A percentile compares a stretch with the other conserved stretches of the same genome.
Conservation (phyloP, 176 grass and related monocot species). For the Poa annua region DNA sequence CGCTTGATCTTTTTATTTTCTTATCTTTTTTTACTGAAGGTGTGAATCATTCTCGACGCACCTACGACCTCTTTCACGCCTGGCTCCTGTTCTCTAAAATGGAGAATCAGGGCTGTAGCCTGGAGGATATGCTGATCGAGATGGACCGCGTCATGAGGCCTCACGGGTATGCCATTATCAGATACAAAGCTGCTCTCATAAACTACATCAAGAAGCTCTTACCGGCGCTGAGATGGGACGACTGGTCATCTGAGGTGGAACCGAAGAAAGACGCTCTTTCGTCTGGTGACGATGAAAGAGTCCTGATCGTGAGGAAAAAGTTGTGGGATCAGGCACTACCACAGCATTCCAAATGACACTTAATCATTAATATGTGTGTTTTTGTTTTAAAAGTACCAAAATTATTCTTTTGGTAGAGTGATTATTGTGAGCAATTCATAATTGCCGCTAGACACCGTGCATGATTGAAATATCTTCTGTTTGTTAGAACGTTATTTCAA, state of each 20-base stretch:
- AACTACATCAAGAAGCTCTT: slow-evolving; percentile 66
- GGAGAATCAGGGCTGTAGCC: slow-evolving; percentile 63
- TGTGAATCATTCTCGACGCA: slow-evolving; percentile 81
- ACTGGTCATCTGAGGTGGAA: slow-evolving; percentile 66
- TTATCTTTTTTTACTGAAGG: slow-evolving; percentile 48
- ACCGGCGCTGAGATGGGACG: slow-evolving; percentile 62
- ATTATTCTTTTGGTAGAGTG: too few relatives aligned
- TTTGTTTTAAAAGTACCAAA: too few relatives aligned
- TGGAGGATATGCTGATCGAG: slow-evolving; percentile 81
- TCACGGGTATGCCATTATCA: slow-evolving; percentile 65
- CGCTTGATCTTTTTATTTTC: neutral
- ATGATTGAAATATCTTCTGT: too few relatives aligned
- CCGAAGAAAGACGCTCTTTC: slow-evolving; percentile 59
- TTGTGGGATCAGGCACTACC: slow-evolving; percentile 43
- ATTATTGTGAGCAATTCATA: too few relatives aligned
- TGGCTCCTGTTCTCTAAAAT: slow-evolving; percentile 64
- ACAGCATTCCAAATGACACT: too few relatives aligned
- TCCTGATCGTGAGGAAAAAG: slow-evolving; percentile 75
- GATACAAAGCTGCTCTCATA: slow-evolving; percentile 53
- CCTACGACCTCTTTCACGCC: slow-evolving; percentile 72
- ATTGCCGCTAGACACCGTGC: too few relatives aligned
- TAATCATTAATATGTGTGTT: too few relatives aligned
- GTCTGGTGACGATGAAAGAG: slow-evolving; percentile 48
- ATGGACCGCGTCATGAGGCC: slow-evolving; percentile 80
- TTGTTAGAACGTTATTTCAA: too few relatives aligned